phyloP scores from a whole-genome alignment of 2,329 filamentous ascomycete species.

The Fusarium illudens region DNA sequence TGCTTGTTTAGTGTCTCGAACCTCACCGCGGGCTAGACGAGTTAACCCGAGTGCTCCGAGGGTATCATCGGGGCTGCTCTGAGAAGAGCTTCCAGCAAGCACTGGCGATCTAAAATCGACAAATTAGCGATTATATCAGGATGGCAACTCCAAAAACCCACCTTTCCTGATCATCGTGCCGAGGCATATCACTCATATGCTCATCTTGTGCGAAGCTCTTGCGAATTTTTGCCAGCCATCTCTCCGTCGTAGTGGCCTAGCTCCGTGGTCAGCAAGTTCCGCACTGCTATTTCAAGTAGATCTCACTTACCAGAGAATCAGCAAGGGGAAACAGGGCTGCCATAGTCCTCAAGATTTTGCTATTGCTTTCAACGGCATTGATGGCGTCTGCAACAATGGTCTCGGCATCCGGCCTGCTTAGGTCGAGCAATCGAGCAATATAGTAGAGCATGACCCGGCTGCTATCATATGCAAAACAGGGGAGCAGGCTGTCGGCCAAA shows the following conservation, averaged over 20 bases:
- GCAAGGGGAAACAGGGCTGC: conserved; percentile 51
- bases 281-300: too few relatives aligned
- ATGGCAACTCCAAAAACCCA: neutral
- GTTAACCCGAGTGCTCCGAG: conserved; percentile 35
- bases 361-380: conserved; percentile 52
- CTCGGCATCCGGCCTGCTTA: conserved; percentile 46
- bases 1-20: conserved; percentile 28
- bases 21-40: conserved; percentile 36
- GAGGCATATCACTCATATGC: conserved; percentile 38
- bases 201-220: conserved; percentile 42
- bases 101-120: conserved; percentile 22
- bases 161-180: conserved; percentile 32
- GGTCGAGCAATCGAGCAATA: conserved; percentile 53
- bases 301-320: conserved; percentile 48
- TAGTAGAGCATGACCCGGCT: conserved; percentile 59
- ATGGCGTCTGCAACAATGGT: conserved; percentile 51
- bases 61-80: conserved; percentile 33
- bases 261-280: neutral
- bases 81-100: conserved; percentile 29
- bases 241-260: conserved; percentile 50
- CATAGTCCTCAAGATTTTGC: conserved; percentile 49
- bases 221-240: conserved; percentile 51
- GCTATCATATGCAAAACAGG: conserved; percentile 58
- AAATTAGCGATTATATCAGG: conserved; percentile 3
- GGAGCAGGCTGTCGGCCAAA: conserved; percentile 55